Evolutionary conservation across 306 rosid species (phyloP), one percentile per base, ranked within the genome.

Genomic region (Vicia sativa): DNA sequence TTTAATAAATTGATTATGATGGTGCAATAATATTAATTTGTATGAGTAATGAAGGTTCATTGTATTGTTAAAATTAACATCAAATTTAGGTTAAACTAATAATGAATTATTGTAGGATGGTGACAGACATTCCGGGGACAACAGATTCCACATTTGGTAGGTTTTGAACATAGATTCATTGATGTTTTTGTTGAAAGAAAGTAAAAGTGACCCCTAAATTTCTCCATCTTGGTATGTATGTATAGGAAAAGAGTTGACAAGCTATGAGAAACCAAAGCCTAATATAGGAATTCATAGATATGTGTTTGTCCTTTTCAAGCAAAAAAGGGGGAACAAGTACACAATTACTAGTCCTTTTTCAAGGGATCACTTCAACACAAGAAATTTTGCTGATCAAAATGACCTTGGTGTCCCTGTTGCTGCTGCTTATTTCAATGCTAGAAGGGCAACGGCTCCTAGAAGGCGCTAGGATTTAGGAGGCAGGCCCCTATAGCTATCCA

Each of bases 101-200:
- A 19, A n/a, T 59, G 48, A 26, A 52, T n/a, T 52, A 62, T 62
- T 77, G 43, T 87, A 92, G 98, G 98, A 68, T 87, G 21, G 96
- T 92, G 79, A 83, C 96, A 23, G 98, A 92, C 79, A 92, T 92
- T 68, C 98, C 98, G 26, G 98, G 98, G 44, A 87, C 98, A 15
- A 92, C 98, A 60, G 95, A 90, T 67, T 91, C 86, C 76, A 78
- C 93, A 71, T 92, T 90, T 83, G 98, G 98, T 92, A 83, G 65
- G 78, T 77, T 62, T 11, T 3, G 38, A 11, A 14, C 46, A 34
- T 25, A 23, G 12, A n/a, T 43, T 46, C 3, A 21, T 42, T 9
- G 18, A 14, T 16, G 31, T 10, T 19, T n/a, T 49, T 48, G 55
- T 48, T 48, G 55, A 16, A 8, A 15, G 12, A 16, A 16, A 8